Percentiles rank a stretch among this genome's conserved stretches.
phyloP scores from a whole-genome alignment of 768 basidiomycete genomes.

The Trichaptum fuscoviolaceum region DNA sequence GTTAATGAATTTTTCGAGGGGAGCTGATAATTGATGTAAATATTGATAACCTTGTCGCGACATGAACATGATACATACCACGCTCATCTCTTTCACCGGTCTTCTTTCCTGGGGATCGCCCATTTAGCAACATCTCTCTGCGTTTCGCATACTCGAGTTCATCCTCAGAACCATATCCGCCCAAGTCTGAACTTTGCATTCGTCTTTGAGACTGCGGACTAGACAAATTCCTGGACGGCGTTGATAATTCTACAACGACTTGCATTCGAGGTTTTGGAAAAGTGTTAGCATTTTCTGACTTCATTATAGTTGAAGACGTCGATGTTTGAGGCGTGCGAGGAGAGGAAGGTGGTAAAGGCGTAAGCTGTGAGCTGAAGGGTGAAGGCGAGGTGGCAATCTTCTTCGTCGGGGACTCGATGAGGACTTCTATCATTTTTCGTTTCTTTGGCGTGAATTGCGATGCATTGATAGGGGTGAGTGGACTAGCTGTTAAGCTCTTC shows the following conservation, averaged over 20 bases:
- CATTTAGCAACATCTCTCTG: conserved; percentile 43
- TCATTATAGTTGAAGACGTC: conserved; percentile 17
- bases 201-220: conserved; percentile 16
- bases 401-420: conserved; percentile 52
- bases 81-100: conserved; percentile 76
- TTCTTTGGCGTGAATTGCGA: conserved; percentile 56
- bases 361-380: background rate
- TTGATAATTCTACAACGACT: conserved; percentile 29
- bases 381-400: background rate
- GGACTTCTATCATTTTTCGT: conserved; percentile 51
- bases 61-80: conserved; percentile 33
- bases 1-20: conserved; percentile 70
- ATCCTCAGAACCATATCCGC: conserved; percentile 56
- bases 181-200: conserved; percentile 28
- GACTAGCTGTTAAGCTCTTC: conserved; percentile 8
- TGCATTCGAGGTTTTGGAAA: conserved; percentile 22
- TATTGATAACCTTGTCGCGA: conserved; percentile 9
- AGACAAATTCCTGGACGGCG: conserved; percentile 22
- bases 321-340: conserved; percentile 12
- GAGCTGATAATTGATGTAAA: conserved; percentile 32
- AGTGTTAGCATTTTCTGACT: conserved; percentile 22
- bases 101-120: conserved; percentile 29
- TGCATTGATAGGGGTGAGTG: conserved; percentile 29
- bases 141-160: conserved; percentile 28
- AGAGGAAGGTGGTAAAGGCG: conserved; percentile 6